These are phyloP conservation scores for Thermothielavioides terrestris DNA, from an alignment of 495 filamentous ascomycete species.

Conservation along the genomic window DNA sequence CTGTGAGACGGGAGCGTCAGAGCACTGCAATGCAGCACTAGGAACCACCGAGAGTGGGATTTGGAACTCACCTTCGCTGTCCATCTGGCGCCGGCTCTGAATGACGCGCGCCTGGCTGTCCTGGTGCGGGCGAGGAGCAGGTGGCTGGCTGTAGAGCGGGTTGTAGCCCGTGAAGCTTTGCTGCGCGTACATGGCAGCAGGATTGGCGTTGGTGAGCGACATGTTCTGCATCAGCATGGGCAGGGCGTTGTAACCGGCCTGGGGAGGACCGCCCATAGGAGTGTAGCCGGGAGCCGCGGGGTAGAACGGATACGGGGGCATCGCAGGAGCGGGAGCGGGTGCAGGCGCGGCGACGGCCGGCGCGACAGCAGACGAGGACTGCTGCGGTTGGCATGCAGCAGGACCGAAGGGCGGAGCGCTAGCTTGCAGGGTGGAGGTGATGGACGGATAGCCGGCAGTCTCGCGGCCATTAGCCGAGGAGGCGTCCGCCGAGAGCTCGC, in stretches of 20 bases:
- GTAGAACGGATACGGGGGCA: conserved; percentile 36
- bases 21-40: neutral
- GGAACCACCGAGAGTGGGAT: neutral
- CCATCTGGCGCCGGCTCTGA: conserved; percentile 55
- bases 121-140: conserved; percentile 30
- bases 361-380: conserved; percentile 22
- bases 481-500: conserved; percentile 51
- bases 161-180: conserved; percentile 42
- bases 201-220: conserved; percentile 36
- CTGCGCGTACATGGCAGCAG: conserved; percentile 33
- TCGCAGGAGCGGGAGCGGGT: conserved; percentile 26
- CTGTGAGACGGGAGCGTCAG: conserved; percentile 21
- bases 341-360: conserved; percentile 29
- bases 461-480: conserved; percentile 37
- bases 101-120: conserved; percentile 65
- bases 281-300: conserved; percentile 20
- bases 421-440: conserved; percentile 66
- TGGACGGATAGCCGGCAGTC: conserved; percentile 41
- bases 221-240: conserved; percentile 55
- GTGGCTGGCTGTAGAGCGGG: conserved; percentile 32
- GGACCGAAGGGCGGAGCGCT: conserved; percentile 65
- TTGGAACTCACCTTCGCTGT: conserved; percentile 48
- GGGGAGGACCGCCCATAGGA: conserved; percentile 11
- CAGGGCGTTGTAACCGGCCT: conserved; percentile 37
- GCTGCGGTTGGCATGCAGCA: conserved; percentile 28